A percentile compares a stretch with the other conserved stretches of the same genome.
Evolutionary conservation across 192 early-diverging fungal species (phyloP).

Genomic region (Gonapodya sp.): DNA sequence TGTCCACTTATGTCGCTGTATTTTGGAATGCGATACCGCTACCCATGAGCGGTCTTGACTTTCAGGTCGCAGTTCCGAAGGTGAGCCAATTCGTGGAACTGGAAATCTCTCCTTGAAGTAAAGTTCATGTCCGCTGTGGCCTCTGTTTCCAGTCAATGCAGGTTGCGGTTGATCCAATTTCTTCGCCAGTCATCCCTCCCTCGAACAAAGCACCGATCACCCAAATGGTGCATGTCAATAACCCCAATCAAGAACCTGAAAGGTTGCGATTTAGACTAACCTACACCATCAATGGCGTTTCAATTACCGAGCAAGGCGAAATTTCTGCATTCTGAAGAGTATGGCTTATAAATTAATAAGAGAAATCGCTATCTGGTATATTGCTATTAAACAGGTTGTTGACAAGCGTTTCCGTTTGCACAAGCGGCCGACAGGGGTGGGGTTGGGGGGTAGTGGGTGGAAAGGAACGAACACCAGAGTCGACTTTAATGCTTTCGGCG

Average conservation of each 20-base stretch:
- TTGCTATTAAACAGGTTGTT: no score
- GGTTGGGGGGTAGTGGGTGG: no score
- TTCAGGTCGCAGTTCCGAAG: constrained; percentile 7
- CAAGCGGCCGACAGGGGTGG: no score
- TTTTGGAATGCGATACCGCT: background rate
- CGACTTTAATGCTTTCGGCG: no score
- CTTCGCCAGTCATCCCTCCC: background rate
- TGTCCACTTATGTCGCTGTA: background rate
- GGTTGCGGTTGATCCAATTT: background rate
- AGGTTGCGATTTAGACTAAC: background rate
- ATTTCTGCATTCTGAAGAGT: background rate
- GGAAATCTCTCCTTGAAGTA: background rate
- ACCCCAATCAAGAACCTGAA: background rate
- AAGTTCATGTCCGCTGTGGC: no score
- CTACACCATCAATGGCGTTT: background rate
- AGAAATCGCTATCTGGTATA: no score
- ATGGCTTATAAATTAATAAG: background rate
- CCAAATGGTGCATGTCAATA: background rate
- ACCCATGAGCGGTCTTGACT: background rate
- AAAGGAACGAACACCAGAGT: no score
- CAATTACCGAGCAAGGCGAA: background rate
- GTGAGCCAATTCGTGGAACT: constrained; percentile 1
- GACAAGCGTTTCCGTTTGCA: no score
- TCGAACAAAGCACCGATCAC: background rate
- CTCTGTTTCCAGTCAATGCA: background rate